These are phyloP conservation scores for Novymonas esmeraldas DNA, from an alignment of 208 protist species.

Conservation along the genomic window DNA sequence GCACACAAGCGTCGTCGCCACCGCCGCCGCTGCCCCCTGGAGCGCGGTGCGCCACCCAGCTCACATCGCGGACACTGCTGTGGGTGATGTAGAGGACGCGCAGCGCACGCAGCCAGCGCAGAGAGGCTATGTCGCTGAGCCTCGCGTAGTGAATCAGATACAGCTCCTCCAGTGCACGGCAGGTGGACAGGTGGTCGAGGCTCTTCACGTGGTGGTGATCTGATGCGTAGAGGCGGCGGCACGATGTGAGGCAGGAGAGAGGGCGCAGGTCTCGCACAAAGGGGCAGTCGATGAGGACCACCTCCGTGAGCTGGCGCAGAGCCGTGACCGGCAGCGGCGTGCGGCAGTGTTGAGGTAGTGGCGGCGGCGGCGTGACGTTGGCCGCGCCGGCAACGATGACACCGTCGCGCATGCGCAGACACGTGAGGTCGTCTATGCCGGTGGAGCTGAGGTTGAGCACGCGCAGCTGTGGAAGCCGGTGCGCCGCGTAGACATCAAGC, in stretches of 20 bases:
- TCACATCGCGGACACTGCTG: slow-evolving; percentile 15
- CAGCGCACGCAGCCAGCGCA: slow-evolving; percentile 14
- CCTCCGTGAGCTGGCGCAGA: slow-evolving; percentile 14
- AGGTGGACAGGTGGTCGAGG: slow-evolving; percentile 11
- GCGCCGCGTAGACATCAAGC: slow-evolving; percentile 21
- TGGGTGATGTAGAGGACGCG: slow-evolving; percentile 21
- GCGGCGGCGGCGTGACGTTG: not conserved
- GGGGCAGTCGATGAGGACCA: slow-evolving; percentile 19
- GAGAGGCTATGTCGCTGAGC: slow-evolving; percentile 6
- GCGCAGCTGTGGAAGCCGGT: slow-evolving; percentile 13
- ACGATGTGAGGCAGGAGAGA: slow-evolving; percentile 15
- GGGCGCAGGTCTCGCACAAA: slow-evolving; percentile 26
- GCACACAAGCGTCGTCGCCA: not conserved
- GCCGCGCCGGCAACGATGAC: not conserved
- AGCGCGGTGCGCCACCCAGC: slow-evolving; percentile 17
- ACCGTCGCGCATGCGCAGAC: slow-evolving; percentile 17
- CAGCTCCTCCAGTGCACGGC: slow-evolving; percentile 10
- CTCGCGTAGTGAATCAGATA: slow-evolving; percentile 16
- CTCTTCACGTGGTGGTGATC: slow-evolving; percentile 11
- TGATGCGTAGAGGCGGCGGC: slow-evolving; percentile 13
- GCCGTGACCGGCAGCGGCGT: not conserved
- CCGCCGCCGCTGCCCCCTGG: not conserved
- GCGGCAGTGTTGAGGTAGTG: not conserved
- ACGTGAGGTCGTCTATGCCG: slow-evolving; percentile 20
- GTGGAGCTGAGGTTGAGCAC: slow-evolving; percentile 15